These are phyloP conservation scores for Blastobotrys malaysiensis DNA, from an alignment of 1,139 yeast genomes.

Conservation along the genomic window DNA sequence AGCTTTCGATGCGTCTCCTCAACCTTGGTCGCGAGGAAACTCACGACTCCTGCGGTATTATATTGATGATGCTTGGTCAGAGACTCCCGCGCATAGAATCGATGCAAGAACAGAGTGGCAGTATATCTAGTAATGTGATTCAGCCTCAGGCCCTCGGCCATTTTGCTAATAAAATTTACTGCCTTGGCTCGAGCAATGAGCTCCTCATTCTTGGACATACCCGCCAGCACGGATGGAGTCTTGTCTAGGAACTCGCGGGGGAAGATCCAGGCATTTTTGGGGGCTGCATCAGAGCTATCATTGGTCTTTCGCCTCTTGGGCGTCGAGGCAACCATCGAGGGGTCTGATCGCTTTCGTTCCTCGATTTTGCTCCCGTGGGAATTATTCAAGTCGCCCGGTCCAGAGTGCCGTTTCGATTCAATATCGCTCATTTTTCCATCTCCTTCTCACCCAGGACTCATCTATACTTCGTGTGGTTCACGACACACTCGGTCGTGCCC, in stretches of 20 bases:
- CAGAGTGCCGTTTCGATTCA: not conserved
- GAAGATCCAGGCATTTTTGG: not conserved
- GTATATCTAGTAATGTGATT: conserved; percentile 46
- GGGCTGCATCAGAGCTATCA: not conserved
- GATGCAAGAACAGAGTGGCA: conserved; percentile 45
- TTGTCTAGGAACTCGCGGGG: not conserved
- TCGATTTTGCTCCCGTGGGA: not conserved
- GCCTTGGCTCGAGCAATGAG: conserved; percentile 43
- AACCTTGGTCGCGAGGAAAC: conserved; percentile 48
- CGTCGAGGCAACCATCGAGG: not conserved
- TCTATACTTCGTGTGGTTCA: not conserved
- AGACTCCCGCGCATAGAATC: conserved; percentile 46
- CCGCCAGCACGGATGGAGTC: conserved; percentile 12
- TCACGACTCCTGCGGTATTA: conserved; percentile 44
- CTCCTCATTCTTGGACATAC: conserved; percentile 38
- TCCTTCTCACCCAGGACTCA: not conserved
- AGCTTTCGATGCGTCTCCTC: conserved; percentile 47
- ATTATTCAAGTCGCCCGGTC: not conserved
- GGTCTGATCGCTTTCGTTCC: not conserved
- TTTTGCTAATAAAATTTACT: conserved; percentile 40
- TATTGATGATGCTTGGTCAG: conserved; percentile 38
- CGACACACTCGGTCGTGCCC: not conserved
- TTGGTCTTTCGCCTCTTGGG: not conserved
- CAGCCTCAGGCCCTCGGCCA: conserved; percentile 40
- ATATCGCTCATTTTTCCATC: not conserved